Base-by-base conservation (phyloP, 148 eudicot species). In the Talinum fruticosum region DNA sequence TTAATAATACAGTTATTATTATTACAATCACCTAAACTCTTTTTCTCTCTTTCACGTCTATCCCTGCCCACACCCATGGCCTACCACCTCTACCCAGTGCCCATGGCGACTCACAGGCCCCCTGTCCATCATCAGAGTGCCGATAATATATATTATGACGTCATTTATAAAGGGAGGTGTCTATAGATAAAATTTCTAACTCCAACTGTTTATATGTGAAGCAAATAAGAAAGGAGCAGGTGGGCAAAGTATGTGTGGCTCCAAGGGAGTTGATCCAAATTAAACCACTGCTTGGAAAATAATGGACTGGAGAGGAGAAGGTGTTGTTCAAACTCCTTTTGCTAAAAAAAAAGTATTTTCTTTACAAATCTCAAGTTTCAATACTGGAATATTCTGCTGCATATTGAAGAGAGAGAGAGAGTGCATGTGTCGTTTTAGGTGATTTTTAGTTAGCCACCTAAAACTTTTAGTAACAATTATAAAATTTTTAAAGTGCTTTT, bases 351-450 rank as follows among this genome's bases (percentile, higher is more conserved):
- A 0, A 19, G 13, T 51, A 10, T 54, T 19, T 23, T 73, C 14
- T 51, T 73, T 73, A 14, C 19, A 51, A 73, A 73, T 73, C 41
- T 30, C 29, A 49, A 73, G 65, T 37, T 51, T 32, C 57, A 72
- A 1, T 28, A 51, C 32, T 8, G 18, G 65, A 73, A 73, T 73
- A 73, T 73, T 73, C 75, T 73, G 62, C 57, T 49, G 65, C 75
- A 73, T 19, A 32, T 21, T 32, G 62, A 32, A 28, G 74, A 14
- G 23, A 29, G 74, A 26, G 74, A 47, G 32, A 15, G 5, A 28
- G 59, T 18, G 21, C 33, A 7, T 3, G 3, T 7, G 3, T 37
- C 41, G 3, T n/a, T 66, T 18, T 66, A 44, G 45, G 57, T 51
- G 36, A 18, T 45, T 4, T 29, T 13, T 14, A 7, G 5, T 18